These are phyloP conservation scores for Letharia columbiana DNA, from an alignment of 495 filamentous ascomycete genomes.

Conservation along the genomic window DNA sequence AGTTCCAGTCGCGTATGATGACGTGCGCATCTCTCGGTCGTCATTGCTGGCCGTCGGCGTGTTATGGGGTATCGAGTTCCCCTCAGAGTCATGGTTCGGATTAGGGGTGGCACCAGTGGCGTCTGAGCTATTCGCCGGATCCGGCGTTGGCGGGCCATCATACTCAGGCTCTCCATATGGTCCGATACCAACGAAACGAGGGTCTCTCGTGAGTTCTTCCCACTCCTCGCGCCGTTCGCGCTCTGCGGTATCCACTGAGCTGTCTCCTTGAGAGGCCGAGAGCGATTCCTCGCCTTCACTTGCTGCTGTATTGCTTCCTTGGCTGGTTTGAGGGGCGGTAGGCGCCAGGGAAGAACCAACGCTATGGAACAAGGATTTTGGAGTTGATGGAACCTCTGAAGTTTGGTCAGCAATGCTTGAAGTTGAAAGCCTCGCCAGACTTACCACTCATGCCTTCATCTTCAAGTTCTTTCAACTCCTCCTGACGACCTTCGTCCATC, in stretches of 20 bases:
- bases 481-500: neutral
- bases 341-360: neutral
- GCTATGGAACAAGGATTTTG: neutral
- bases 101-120: neutral
- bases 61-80: neutral
- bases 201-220: neutral
- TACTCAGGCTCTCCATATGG: neutral
- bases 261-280: neutral
- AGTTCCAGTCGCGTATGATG: neutral
- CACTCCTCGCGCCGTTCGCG: neutral
- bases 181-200: neutral
- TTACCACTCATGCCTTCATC: slow-evolving; percentile 2
- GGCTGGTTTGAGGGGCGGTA: neutral
- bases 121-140: neutral
- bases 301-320: neutral
- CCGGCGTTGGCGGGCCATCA: neutral
- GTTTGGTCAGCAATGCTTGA: neutral
- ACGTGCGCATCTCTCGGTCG: neutral
- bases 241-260: neutral
- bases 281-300: neutral
- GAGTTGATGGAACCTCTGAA: neutral
- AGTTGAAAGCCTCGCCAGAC: neutral
- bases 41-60: neutral
- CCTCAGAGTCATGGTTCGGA: neutral
- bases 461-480: neutral